phyloP scores from a whole-genome alignment of 352 stramenopile species.

The Globisporangium lucens region DNA sequence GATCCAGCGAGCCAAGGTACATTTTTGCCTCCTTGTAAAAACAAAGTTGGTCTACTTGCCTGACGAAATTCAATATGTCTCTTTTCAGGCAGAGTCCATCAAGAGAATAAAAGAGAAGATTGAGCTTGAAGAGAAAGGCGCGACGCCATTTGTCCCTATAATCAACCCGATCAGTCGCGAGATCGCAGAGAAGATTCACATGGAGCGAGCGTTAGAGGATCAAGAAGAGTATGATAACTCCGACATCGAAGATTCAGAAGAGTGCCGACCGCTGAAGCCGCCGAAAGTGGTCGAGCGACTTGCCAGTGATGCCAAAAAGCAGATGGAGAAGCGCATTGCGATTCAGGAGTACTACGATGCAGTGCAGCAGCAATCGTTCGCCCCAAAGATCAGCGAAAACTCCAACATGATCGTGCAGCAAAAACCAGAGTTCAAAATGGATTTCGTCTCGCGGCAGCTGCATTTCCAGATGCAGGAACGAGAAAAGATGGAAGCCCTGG shows the following conservation, averaged over 20 bases:
- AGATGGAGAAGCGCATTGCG: conserved; percentile 42
- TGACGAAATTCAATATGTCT: conserved; percentile 3
- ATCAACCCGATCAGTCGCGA: conserved; percentile 74
- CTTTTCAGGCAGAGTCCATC: conserved; percentile 38
- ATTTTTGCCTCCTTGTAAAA: not conserved
- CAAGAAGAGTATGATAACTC: conserved; percentile 7
- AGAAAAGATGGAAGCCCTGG: conserved; percentile 53
- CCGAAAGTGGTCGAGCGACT: conserved; percentile 54
- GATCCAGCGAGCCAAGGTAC: conserved; percentile 69
- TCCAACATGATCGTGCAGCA: conserved; percentile 50
- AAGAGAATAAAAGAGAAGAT: conserved; percentile 50
- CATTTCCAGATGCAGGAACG: conserved; percentile 69
- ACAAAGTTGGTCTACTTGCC: too few relatives aligned
- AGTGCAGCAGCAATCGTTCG: conserved; percentile 54
- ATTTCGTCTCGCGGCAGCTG: conserved; percentile 66
- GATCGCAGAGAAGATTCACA: conserved; percentile 43
- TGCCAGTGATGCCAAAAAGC: conserved; percentile 41
- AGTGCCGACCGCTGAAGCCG: conserved; percentile 14
- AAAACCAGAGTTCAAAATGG: conserved; percentile 72
- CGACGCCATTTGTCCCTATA: conserved; percentile 41
- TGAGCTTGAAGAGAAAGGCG: conserved; percentile 29
- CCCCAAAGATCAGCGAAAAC: conserved; percentile 54
- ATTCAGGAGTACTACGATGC: conserved; percentile 75
- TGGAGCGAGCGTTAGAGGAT: conserved; percentile 20
- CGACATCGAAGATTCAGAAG: conserved; percentile 10